phyloP scores from a whole-genome alignment of 192 early-diverging fungal genomes.

The Kickxella alabastrina region DNA sequence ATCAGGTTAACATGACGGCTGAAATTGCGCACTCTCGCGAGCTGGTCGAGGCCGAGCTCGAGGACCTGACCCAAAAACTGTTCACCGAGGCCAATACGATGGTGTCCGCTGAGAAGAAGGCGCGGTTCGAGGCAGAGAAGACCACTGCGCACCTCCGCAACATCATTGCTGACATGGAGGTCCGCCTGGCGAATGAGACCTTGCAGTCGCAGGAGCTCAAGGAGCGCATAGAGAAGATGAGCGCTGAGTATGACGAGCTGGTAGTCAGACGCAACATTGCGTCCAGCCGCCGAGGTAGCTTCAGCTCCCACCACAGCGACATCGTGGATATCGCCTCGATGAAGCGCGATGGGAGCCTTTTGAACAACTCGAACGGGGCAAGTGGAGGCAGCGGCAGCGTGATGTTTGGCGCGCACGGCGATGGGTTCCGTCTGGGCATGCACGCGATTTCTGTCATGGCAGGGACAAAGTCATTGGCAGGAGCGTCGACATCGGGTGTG shows the following conservation, averaged over 20 bases:
- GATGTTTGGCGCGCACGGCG: slow-evolving; percentile 4
- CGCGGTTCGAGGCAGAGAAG: slow-evolving; percentile 66
- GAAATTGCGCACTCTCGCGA: slow-evolving; percentile 92
- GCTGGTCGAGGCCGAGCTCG: slow-evolving; percentile 88
- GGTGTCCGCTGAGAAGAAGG: slow-evolving; percentile 59
- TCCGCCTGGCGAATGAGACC: slow-evolving; percentile 57
- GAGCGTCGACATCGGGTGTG: slow-evolving; percentile 6
- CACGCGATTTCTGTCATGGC: slow-evolving; percentile 25
- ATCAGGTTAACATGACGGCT: slow-evolving; percentile 79
- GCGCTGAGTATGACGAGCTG: slow-evolving; percentile 49
- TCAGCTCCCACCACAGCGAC: slow-evolving; percentile 44
- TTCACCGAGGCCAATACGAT: slow-evolving; percentile 95
- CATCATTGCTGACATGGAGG: slow-evolving; percentile 47
- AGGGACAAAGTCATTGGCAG: slow-evolving; percentile 24
- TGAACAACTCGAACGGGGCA: slow-evolving; percentile 1
- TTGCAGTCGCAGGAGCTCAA: slow-evolving; percentile 84
- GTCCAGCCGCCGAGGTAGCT: slow-evolving; percentile 42
- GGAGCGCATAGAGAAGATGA: slow-evolving; percentile 70
- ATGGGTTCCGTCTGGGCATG: slow-evolving; percentile 33
- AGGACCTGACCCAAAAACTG: slow-evolving; percentile 84
- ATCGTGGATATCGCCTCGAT: slow-evolving; percentile 22
- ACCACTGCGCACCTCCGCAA: slow-evolving; percentile 35
- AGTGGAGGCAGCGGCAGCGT: slow-evolving; percentile 9
- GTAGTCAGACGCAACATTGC: slow-evolving; percentile 36
- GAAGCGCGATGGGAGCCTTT: slow-evolving; percentile 29